Percentiles rank a stretch among this genome's conserved stretches.
These are phyloP conservation scores for Wolfiporia cocos DNA, from an alignment of 1,284 basidiomycete species.

Conservation along the genomic window DNA sequence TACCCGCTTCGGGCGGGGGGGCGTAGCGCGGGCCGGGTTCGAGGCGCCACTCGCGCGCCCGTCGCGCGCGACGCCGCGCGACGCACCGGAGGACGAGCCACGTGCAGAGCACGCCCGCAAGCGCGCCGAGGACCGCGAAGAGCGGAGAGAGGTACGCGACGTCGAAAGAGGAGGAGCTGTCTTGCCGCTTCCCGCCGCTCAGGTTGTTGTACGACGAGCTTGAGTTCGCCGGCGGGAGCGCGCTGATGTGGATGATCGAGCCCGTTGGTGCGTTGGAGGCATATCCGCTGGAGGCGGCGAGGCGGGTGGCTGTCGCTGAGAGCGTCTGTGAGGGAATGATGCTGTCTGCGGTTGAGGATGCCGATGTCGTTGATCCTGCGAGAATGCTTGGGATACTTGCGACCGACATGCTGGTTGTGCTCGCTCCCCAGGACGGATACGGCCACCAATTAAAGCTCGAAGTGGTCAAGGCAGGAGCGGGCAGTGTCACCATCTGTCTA, in stretches of 20 bases:
- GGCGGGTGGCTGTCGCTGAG: constrained; percentile 1
- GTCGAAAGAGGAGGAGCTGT: constrained; percentile 26
- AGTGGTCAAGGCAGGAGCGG: no score
- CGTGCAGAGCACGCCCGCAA: constrained; percentile 26
- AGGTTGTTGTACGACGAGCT: constrained; percentile 16
- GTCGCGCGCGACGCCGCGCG: constrained; percentile 6
- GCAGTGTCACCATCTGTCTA: no score
- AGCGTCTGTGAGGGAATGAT: neutral
- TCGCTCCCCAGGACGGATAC: constrained; percentile 16
- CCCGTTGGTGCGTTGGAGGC: constrained; percentile 3
- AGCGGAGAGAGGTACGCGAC: constrained; percentile 34
- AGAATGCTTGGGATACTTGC: neutral
- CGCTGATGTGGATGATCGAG: constrained; percentile 28
- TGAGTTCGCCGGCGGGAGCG: constrained; percentile 32
- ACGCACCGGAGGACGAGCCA: constrained; percentile 22
- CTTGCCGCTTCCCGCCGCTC: no score
- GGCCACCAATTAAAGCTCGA: constrained; percentile 21
- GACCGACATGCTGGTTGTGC: neutral
- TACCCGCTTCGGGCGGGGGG: constrained; percentile 16
- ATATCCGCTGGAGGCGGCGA: constrained; percentile 1
- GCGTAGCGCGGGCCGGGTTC: constrained; percentile 34
- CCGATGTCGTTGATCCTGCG: neutral
- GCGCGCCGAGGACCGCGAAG: constrained; percentile 31
- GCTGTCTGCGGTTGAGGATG: neutral
- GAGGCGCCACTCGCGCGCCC: constrained; percentile 15